Conservation (phyloP, 257 asterid species). For the Anisodus tanguticus region DNA sequence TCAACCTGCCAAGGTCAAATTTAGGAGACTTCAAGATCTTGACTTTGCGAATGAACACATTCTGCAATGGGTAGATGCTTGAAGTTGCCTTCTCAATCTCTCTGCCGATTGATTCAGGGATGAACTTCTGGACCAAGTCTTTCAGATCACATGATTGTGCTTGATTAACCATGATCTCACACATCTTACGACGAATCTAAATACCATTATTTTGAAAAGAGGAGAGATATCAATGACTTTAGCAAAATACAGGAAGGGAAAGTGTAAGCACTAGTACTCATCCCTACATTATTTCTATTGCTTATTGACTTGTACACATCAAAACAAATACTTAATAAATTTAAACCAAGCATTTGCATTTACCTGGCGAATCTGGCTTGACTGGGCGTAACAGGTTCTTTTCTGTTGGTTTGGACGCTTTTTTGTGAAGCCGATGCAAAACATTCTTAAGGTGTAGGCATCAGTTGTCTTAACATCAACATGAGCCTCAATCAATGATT, state of each 20-base stretch:
- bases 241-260: neutral
- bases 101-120: slow-evolving; percentile 82
- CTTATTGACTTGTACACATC: neutral
- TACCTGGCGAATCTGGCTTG: slow-evolving; percentile 88
- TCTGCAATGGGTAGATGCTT: slow-evolving; percentile 80
- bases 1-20: slow-evolving; percentile 76
- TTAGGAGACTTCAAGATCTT: slow-evolving; percentile 88
- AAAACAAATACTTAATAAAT: neutral
- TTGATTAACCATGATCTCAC: slow-evolving; percentile 79
- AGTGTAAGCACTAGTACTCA: neutral
- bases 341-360: neutral
- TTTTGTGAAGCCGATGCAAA: slow-evolving; percentile 88
- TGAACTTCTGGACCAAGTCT: slow-evolving; percentile 78
- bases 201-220: neutral
- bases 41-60: slow-evolving; percentile 75
- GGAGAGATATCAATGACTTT: neutral
- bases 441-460: slow-evolving; percentile 63
- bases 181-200: slow-evolving; percentile 85
- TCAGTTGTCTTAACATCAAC: slow-evolving; percentile 91
- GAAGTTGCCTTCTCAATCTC: slow-evolving; percentile 86
- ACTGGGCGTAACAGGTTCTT: slow-evolving; percentile 86
- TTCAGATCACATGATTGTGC: slow-evolving; percentile 75
- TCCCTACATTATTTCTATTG: neutral
- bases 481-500: slow-evolving; percentile 78
- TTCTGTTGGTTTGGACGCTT: slow-evolving; percentile 85